These are phyloP conservation scores for Smittium culicis DNA, from an alignment of 371 early-diverging fungal genomes.

Conservation along the genomic window DNA sequence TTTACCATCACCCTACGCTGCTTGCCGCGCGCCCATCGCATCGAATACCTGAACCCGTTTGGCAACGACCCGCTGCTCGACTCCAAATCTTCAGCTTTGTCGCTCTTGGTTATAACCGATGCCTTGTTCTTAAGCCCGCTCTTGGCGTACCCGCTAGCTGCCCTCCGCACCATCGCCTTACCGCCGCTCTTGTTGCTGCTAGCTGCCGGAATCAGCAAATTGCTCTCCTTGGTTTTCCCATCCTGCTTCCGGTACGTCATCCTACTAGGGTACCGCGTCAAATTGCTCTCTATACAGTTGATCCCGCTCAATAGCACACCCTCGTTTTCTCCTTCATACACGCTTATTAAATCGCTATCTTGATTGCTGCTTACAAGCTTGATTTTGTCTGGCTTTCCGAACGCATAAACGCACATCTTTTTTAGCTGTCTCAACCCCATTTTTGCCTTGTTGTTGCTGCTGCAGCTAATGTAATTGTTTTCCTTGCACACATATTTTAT, in stretches of 20 bases:
- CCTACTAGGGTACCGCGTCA: background rate
- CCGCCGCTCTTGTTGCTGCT: no score
- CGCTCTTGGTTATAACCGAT: no score
- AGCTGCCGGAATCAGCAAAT: background rate
- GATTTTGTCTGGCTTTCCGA: background rate
- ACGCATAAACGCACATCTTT: background rate
- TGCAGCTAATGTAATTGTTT: no score
- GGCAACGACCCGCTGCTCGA: background rate
- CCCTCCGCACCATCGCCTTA: no score
- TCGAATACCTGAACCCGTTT: background rate
- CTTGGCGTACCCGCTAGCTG: no score
- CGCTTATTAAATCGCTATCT: background rate
- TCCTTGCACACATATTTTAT: no score
- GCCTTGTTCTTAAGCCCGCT: background rate
- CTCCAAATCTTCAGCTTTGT: background rate
- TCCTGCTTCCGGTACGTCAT: background rate
- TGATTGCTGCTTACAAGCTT: background rate
- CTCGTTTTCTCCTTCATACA: background rate
- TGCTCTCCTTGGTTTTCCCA: background rate
- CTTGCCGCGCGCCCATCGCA: background rate
- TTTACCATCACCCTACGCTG: constrained; percentile 4
- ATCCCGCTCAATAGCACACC: no score
- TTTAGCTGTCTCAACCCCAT: background rate
- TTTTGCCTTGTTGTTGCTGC: background rate
- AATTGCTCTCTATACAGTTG: background rate